phyloP scores from a whole-genome alignment of 2,329 filamentous ascomycete species.

The Macrophomina tecta region DNA sequence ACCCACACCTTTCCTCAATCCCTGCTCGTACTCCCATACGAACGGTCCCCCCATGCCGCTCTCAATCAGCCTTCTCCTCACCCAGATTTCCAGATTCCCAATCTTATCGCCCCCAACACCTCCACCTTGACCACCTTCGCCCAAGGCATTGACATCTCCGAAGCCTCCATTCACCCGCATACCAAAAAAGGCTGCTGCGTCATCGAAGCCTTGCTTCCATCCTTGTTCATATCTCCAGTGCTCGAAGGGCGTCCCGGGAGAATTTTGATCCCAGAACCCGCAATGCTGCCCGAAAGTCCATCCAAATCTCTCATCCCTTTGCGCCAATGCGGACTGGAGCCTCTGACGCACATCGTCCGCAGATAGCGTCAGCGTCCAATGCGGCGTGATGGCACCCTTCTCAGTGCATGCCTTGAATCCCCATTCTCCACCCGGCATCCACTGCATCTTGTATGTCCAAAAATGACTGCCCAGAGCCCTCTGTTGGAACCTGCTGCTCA shows the following conservation, averaged over 20 bases:
- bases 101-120: constrained; percentile 57
- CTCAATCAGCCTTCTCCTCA: constrained; percentile 61
- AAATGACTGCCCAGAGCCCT: constrained; percentile 61
- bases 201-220: constrained; percentile 62
- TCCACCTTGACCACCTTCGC: constrained; percentile 35
- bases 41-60: constrained; percentile 54
- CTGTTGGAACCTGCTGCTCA: constrained; percentile 57
- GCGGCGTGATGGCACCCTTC: constrained; percentile 50
- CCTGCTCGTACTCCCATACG: constrained; percentile 60
- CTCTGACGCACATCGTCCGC: constrained; percentile 46
- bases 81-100: constrained; percentile 64
- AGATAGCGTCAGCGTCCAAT: constrained; percentile 47
- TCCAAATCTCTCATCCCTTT: constrained; percentile 44
- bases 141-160: constrained; percentile 29
- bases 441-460: constrained; percentile 67
- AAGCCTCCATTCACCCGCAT: constrained; percentile 39
- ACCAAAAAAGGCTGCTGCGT: constrained; percentile 60
- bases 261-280: constrained; percentile 56
- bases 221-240: constrained; percentile 62
- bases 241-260: constrained; percentile 55
- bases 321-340: constrained; percentile 48
- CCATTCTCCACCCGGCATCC: constrained; percentile 68
- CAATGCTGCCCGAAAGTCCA: constrained; percentile 52
- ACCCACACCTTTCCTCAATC: constrained; percentile 53
- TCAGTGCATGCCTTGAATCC: constrained; percentile 62